These are phyloP conservation scores for Candida michaelii DNA, from an alignment of 805 yeast genomes.

Conservation along the genomic window DNA sequence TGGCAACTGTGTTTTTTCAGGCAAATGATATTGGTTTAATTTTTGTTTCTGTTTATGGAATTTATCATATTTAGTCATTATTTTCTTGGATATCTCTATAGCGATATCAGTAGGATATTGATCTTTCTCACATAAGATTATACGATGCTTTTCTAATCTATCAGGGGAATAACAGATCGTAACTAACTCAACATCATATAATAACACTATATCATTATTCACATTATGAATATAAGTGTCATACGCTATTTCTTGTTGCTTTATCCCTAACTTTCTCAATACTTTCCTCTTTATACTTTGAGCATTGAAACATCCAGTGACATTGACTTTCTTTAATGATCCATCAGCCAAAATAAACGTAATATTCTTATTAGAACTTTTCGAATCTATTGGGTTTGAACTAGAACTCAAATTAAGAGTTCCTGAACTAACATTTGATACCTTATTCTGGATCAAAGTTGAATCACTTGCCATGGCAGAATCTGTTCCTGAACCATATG, in stretches of 20 bases:
- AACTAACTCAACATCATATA: conserved; percentile 78
- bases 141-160: conserved; percentile 65
- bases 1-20: conserved; percentile 17
- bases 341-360: conserved; percentile 80
- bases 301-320: conserved; percentile 78
- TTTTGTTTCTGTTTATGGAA: conserved; percentile 23
- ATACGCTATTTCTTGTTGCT: conserved; percentile 47
- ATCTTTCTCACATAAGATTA: conserved; percentile 63
- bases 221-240: conserved; percentile 58
- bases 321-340: conserved; percentile 61
- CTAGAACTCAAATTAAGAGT: neutral
- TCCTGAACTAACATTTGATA: conserved; percentile 5
- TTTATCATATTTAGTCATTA: conserved; percentile 33
- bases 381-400: conserved; percentile 7
- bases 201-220: conserved; percentile 38
- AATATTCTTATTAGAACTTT: conserved; percentile 38
- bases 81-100: conserved; percentile 52
- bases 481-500: conserved; percentile 2
- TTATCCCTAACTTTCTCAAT: conserved; percentile 55
- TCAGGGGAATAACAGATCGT: conserved; percentile 79
- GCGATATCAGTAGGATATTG: conserved; percentile 66
- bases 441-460: conserved; percentile 13
- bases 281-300: conserved; percentile 72
- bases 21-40: conserved; percentile 23
- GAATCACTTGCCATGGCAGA: conserved; percentile 8